Evolutionary conservation across 441 rosid species (phyloP), one percentile per base, ranked within the genome.

Genomic region (Macaranga tanarius): DNA sequence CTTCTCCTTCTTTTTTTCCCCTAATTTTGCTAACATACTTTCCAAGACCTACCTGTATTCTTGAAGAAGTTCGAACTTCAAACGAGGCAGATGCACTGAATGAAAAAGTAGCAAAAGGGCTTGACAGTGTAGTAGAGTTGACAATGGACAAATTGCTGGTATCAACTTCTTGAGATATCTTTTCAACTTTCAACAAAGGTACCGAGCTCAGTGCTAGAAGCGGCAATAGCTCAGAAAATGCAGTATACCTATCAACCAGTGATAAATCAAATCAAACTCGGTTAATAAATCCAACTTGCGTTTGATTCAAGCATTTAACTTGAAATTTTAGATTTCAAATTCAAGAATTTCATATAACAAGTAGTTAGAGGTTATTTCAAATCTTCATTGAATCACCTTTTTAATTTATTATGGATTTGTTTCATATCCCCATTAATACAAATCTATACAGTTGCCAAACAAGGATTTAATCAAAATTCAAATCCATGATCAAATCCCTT

Each of bases 171-270:
- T 92, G 99, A 60, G 73, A 75, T 70, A 95, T 95, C 65, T 76
- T 87, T 75, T 91, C 84, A 64, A 92, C 86, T 81, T 92, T 95
- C 77, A 95, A 61, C 28, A 95, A 81, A 9, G 99, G 97, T 61
- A 84, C 83, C 19, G 89, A 60, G 47, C 95, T 91, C 7, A 74
- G 84, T 20, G 97, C 97, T 66, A 95, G 82, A 48, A 95, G 90
- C 7, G 99, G 97, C 84, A 95, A 77, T 79, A 95, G 76, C 92
- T 95, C 97, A 6, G 99, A 95, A 81, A 83, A 91, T 40, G 97
- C 96, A 40, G 97, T 95, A 78, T 95, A 95, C 86, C 99, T 95
- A 70, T 60, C 26, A n/a, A n/a, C n/a, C n/a, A 59, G 45, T 56
- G 9, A 31, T 20, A 73, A 71, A 73, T 7, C 38, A 34, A 34